A percentile compares a stretch with the other conserved stretches of the same genome.
These are phyloP conservation scores for Bassia scoparia DNA, from an alignment of 148 eudicot genomes.

Conservation along the genomic window DNA sequence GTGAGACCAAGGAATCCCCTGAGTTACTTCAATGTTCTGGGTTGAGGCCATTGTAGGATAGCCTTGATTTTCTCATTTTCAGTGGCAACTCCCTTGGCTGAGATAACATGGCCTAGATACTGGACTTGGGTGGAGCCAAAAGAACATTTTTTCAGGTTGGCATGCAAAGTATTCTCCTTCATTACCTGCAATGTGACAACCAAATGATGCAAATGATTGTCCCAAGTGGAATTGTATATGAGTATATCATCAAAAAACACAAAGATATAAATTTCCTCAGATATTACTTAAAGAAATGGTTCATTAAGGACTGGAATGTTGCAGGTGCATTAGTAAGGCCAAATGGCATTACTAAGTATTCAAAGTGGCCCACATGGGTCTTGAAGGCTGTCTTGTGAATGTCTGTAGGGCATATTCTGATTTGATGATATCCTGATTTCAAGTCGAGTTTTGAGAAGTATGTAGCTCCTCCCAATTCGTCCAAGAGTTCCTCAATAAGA, in stretches of 20 bases:
- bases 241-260: constrained; percentile 14
- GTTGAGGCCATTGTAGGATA: neutral
- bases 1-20: neutral
- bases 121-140: neutral
- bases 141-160: neutral
- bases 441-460: neutral
- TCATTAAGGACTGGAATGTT: constrained; percentile 5
- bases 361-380: neutral
- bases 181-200: neutral
- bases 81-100: neutral
- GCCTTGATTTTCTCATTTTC: neutral
- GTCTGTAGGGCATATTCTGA: neutral
- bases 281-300: neutral
- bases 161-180: neutral
- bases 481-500: neutral
- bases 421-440: neutral
- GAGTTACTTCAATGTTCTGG: neutral
- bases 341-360: constrained; percentile 8
- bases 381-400: neutral
- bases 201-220: neutral
- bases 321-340: neutral
- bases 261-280: neutral
- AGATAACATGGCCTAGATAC: neutral
- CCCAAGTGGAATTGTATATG: neutral
- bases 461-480: neutral